These are phyloP conservation scores for Pseudogymnoascus pannorum DNA, from an alignment of 2,329 filamentous ascomycete species.

Conservation along the genomic window DNA sequence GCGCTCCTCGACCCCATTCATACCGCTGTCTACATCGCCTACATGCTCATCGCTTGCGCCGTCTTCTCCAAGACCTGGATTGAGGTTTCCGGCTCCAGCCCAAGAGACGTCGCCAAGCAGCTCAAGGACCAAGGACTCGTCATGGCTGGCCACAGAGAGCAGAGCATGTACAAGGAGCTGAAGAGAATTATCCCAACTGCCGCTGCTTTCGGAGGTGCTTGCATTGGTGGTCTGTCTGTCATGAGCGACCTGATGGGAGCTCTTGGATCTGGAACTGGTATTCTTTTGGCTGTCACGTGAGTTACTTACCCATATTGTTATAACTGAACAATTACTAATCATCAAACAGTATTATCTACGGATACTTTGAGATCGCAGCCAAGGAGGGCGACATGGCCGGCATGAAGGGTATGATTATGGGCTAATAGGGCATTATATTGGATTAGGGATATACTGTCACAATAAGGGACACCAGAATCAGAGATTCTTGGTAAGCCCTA, in stretches of 20 bases:
- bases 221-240: constrained; percentile 95
- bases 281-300: constrained; percentile 96
- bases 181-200: constrained; percentile 99
- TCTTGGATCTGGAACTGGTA: constrained; percentile 94
- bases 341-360: constrained; percentile 79
- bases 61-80: constrained; percentile 99
- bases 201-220: constrained; percentile 95
- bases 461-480: neutral
- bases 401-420: constrained; percentile 68
- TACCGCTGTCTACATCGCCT: constrained; percentile 88
- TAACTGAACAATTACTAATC: constrained; percentile 31
- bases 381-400: constrained; percentile 94
- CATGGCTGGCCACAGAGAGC: constrained; percentile 98
- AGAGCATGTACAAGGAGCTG: constrained; percentile 99
- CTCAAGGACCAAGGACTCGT: constrained; percentile 99
- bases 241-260: constrained; percentile 92
- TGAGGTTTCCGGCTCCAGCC: constrained; percentile 95
- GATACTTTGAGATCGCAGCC: constrained; percentile 98
- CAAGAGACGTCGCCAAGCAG: constrained; percentile 97
- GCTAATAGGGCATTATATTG: constrained; percentile 35
- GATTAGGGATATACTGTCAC: constrained; percentile 9
- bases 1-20: constrained; percentile 95
- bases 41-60: constrained; percentile 96
- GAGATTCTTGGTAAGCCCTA: neutral
- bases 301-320: constrained; percentile 33